Conservation (phyloP, 1,284 basidiomycete species). For the Dichomitus squalens region DNA sequence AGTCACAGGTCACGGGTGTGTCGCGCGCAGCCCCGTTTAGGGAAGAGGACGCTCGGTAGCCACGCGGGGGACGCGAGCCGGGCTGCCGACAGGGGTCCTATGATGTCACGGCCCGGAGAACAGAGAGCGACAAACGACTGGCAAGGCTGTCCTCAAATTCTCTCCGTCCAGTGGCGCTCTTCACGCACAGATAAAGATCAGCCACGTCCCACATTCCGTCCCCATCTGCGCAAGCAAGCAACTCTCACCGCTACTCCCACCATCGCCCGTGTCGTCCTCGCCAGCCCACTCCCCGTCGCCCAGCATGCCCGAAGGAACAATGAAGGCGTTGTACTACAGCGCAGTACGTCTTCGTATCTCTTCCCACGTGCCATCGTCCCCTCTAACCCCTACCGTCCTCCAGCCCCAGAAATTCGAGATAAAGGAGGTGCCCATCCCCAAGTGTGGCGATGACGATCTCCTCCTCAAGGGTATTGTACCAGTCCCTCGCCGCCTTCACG, state of each 20-base stretch:
- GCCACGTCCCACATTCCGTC: neutral
- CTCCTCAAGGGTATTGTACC: slow-evolving; percentile 50
- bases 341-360: slow-evolving; percentile 28
- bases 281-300: slow-evolving; percentile 2
- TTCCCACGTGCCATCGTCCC: neutral
- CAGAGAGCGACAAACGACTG: neutral
- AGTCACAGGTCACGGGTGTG: slow-evolving; percentile 20
- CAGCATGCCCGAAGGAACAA: slow-evolving; percentile 45
- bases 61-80: slow-evolving; percentile 10
- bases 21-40: neutral
- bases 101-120: slow-evolving; percentile 25
- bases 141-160: neutral
- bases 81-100: slow-evolving; percentile 10
- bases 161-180: slow-evolving; percentile 15
- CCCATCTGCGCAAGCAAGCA: neutral
- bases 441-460: slow-evolving; percentile 52
- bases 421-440: slow-evolving; percentile 44
- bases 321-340: slow-evolving; percentile 46
- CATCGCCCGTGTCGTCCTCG: slow-evolving; percentile 1
- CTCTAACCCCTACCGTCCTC: slow-evolving; percentile 10
- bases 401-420: slow-evolving; percentile 40
- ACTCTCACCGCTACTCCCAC: slow-evolving; percentile 12
- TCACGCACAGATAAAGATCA: slow-evolving; percentile 24
- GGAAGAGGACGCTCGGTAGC: slow-evolving; percentile 8
- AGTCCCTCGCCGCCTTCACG: neutral